Evolutionary conservation across 1,284 basidiomycete genomes (phyloP).

Genomic region (Golubevia pallescens): DNA sequence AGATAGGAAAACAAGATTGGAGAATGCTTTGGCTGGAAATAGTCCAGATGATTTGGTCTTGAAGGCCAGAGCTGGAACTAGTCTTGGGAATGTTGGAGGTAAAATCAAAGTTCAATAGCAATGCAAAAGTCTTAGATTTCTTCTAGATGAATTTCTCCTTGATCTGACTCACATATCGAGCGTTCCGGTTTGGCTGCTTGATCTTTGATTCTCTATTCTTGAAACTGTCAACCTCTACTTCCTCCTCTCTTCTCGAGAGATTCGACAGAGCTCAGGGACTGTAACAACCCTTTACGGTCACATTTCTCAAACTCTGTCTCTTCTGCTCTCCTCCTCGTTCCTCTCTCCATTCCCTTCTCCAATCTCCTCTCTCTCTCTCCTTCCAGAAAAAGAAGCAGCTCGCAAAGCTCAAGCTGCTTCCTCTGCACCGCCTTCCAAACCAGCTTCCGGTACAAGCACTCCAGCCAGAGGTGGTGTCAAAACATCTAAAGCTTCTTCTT

Average conservation of each 20-base stretch:
- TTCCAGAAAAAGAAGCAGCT: slow-evolving; percentile 29
- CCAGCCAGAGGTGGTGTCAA: too few species aligned
- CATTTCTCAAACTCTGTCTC: too few species aligned
- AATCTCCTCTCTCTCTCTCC: too few species aligned
- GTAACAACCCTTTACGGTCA: too few species aligned
- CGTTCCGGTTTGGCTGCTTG: too few species aligned
- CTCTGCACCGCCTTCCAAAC: slow-evolving; percentile 28
- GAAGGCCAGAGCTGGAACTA: slow-evolving; percentile 77
- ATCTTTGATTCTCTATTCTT: too few species aligned
- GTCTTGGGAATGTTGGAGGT: slow-evolving; percentile 21
- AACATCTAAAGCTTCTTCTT: slow-evolving; percentile 67
- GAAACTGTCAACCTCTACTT: too few species aligned
- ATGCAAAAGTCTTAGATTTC: slow-evolving; percentile 1
- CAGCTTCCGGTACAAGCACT: slow-evolving; percentile 36
- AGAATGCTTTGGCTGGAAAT: slow-evolving; percentile 73
- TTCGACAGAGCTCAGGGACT: too few species aligned
- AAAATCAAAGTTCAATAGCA: neutral
- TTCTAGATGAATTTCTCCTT: neutral
- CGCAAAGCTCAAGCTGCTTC: slow-evolving; percentile 12
- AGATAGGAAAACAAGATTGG: too few species aligned
- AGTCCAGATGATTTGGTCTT: slow-evolving; percentile 85
- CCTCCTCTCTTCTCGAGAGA: too few species aligned
- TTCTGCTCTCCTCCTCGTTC: too few species aligned
- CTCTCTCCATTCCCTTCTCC: too few species aligned
- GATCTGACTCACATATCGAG: slow-evolving; percentile 10